Percentiles rank a stretch among this genome's conserved stretches.
Evolutionary conservation across 495 filamentous ascomycete species (phyloP).

Genomic region (Daldinia caldariorum): DNA sequence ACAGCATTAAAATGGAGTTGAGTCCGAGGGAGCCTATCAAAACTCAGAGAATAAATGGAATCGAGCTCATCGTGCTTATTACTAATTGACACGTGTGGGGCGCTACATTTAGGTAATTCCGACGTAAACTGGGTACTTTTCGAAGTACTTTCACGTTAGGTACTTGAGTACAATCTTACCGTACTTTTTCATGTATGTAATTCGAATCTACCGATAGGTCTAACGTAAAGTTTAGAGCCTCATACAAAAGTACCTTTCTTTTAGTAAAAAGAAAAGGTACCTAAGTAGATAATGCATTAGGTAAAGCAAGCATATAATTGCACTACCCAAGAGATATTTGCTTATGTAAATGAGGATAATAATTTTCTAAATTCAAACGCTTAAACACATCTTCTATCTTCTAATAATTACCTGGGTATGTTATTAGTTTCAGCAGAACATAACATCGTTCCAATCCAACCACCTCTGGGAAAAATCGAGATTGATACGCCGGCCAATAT

Average conservation of each 20-base stretch:
- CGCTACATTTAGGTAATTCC: background rate
- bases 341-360: background rate
- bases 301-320: no score
- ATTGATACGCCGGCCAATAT: slow-evolving; percentile 42
- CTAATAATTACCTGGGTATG: no score
- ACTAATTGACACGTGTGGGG: background rate
- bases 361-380: background rate
- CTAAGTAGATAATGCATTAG: no score
- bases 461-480: slow-evolving; percentile 30
- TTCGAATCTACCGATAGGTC: slow-evolving; percentile 7
- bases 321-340: background rate
- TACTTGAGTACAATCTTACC: background rate
- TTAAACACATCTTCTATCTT: background rate
- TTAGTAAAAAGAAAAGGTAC: background rate
- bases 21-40: slow-evolving; percentile 21
- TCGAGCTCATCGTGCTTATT: background rate
- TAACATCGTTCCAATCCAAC: slow-evolving; percentile 26
- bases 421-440: background rate
- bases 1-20: slow-evolving; percentile 19
- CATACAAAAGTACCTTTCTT: background rate
- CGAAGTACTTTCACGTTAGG: background rate
- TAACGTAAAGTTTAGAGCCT: slow-evolving; percentile 7
- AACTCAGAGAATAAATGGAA: background rate
- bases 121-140: background rate
- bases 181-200: slow-evolving; percentile 8